Conservation (phyloP, 805 yeast genomes). For the Metschnikowia continentalis region DNA sequence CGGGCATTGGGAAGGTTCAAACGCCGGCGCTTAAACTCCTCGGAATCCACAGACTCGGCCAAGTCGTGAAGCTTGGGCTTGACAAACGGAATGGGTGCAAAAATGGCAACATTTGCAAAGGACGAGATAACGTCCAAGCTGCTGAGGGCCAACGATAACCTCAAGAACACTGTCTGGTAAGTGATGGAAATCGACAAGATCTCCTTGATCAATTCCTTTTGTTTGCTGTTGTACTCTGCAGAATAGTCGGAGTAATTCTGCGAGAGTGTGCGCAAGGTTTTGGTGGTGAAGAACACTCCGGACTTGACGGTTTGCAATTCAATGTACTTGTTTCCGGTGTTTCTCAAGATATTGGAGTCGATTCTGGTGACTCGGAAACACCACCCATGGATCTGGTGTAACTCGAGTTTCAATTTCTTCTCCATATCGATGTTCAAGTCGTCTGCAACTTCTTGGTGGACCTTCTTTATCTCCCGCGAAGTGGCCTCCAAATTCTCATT, state of each 20-base stretch:
- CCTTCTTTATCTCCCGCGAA: conserved; percentile 50
- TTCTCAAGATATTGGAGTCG: conserved; percentile 78
- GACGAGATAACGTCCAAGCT: conserved; percentile 78
- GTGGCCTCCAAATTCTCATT: conserved; percentile 54
- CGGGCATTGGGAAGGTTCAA: conserved; percentile 70
- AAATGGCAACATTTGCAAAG: conserved; percentile 77
- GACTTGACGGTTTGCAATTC: conserved; percentile 92
- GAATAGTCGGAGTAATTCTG: conserved; percentile 55
- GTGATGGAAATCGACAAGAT: conserved; percentile 78
- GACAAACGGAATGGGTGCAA: conserved; percentile 76
- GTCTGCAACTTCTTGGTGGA: conserved; percentile 64
- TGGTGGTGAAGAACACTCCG: conserved; percentile 88
- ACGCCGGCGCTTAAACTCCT: conserved; percentile 35
- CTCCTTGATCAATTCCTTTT: conserved; percentile 74
- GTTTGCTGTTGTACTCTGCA: conserved; percentile 68
- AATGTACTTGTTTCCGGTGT: conserved; percentile 50
- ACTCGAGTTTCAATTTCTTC: conserved; percentile 84
- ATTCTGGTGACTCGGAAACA: conserved; percentile 88
- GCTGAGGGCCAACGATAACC: conserved; percentile 59
- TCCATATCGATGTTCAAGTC: conserved; percentile 79
- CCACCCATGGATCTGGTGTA: conserved; percentile 89
- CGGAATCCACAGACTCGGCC: conserved; percentile 23
- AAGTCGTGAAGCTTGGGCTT: conserved; percentile 67
- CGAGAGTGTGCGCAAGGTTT: conserved; percentile 55
- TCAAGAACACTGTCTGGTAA: conserved; percentile 72